Conservation (phyloP, 495 filamentous ascomycete species). For the Elaphomyces granulatus region DNA sequence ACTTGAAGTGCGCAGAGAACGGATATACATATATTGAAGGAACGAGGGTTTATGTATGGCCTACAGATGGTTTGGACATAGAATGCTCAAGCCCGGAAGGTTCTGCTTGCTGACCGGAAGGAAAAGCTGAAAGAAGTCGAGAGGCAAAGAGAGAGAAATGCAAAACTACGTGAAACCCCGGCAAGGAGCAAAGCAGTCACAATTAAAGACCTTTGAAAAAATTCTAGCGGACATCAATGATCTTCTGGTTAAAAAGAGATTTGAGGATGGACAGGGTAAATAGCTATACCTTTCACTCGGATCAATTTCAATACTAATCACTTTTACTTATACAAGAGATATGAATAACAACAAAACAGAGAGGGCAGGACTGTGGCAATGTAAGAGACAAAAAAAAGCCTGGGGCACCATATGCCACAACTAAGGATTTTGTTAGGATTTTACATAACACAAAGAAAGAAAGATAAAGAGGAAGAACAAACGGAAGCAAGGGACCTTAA, state of each 20-base stretch:
- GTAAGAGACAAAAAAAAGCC: too few species aligned
- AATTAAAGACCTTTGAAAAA: slow-evolving; percentile 59
- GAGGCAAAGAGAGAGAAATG: slow-evolving; percentile 43
- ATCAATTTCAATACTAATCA: slow-evolving; percentile 1
- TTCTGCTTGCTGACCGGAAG: slow-evolving; percentile 64
- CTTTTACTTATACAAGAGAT: slow-evolving; percentile 47
- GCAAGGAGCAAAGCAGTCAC: slow-evolving; percentile 45
- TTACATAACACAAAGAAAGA: too few species aligned
- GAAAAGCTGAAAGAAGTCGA: slow-evolving; percentile 61
- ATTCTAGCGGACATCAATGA: slow-evolving; percentile 92
- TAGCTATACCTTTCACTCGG: slow-evolving; percentile 2
- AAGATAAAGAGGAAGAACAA: too few species aligned
- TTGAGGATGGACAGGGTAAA: slow-evolving; percentile 86
- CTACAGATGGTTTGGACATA: too few species aligned
- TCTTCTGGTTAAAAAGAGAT: slow-evolving; percentile 81
- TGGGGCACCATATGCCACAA: too few species aligned
- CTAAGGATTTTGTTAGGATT: too few species aligned
- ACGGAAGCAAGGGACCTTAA: too few species aligned
- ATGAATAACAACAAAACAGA: too few species aligned
- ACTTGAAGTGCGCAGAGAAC: too few species aligned
- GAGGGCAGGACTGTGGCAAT: too few species aligned
- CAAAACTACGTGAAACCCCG: slow-evolving; percentile 42
- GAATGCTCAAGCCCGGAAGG: slow-evolving; percentile 75
- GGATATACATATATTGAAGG: too few species aligned
- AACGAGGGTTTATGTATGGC: too few species aligned